phyloP scores from a whole-genome alignment of 306 rosid species.

The Hippophae rhamnoides region DNA sequence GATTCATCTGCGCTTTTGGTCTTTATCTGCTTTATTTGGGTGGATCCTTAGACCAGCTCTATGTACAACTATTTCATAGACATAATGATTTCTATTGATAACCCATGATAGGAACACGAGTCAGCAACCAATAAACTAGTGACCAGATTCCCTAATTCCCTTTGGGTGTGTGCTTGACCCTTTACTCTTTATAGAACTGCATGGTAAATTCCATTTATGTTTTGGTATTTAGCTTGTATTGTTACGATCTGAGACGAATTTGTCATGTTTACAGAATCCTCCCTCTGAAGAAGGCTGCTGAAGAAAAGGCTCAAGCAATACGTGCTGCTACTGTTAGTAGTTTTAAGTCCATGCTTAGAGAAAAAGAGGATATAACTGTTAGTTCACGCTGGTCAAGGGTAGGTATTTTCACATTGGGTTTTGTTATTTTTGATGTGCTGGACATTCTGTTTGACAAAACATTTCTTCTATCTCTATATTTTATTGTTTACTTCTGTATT shows the following conservation, averaged over 20 bases:
- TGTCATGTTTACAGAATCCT: conserved; percentile 52
- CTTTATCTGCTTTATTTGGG: conserved; percentile 26
- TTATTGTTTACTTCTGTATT: neutral
- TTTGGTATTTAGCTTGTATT: conserved; percentile 14
- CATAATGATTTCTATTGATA: conserved; percentile 62
- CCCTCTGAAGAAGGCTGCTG: conserved; percentile 80
- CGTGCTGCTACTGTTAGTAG: conserved; percentile 54
- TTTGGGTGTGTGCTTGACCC: conserved; percentile 60
- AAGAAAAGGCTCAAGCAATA: conserved; percentile 71
- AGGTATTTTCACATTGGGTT: conserved; percentile 20
- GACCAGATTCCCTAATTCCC: conserved; percentile 52
- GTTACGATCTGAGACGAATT: conserved; percentile 23
- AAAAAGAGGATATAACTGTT: conserved; percentile 58
- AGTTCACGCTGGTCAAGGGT: conserved; percentile 98
- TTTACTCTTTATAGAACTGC: conserved; percentile 37
- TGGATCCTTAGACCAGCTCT: conserved; percentile 36
- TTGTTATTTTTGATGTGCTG: conserved; percentile 13
- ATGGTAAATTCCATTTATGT: conserved; percentile 37
- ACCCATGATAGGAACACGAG: conserved; percentile 71
- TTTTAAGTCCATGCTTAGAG: conserved; percentile 78
- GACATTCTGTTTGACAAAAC: neutral
- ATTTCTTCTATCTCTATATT: neutral
- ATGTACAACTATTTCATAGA: conserved; percentile 65
- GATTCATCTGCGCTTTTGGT: conserved; percentile 24
- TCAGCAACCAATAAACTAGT: conserved; percentile 82